Base-by-base conservation (phyloP, 805 yeast species). In the Lipomyces sp. region DNA sequence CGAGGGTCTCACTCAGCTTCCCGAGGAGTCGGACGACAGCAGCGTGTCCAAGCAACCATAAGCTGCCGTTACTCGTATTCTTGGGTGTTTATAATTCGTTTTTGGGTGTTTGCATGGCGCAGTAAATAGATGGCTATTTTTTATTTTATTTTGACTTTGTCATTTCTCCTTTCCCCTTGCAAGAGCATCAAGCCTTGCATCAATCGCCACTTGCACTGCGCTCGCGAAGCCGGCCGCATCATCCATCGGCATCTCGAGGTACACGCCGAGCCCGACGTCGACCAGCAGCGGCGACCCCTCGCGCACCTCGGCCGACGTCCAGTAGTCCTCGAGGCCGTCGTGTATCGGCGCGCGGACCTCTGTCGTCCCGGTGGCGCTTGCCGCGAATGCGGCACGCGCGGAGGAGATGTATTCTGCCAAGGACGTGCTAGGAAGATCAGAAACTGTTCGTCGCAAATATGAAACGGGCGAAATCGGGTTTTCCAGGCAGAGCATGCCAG, bases 191-290 rank as follows among this genome's bases (percentile, higher is more conserved):
- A 45, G 36, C 38, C 47, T 22, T 28, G 4, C 19, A 16, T 36
- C 23, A 10, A 50, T 13, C n/a, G 34, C 22, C 11, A 31, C 35
- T 11, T 40, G 24, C 26, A 29, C 50, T 3, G 16, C 32, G 10
- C 21, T 31, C 8, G 45, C 39, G 31, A 37, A 50, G 13, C 7
- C 29, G 41, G 3, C 19, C 4, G 56, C 56, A 29, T 51, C 56
- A 1, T 29, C 38, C 7, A 43, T 3, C 18, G 45, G 4, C 51
- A 51, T 47, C 22, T 47, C 56, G n/a, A 51, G 39, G 36, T 35
- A 41, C 11, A 47, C 7, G 3, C 49, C 53, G 3, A 47, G 36
- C 1, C 56, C 56, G 24, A 51, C 37, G 14, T 51, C 43, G 22
- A 51, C 56, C 6, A 33, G 32, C 26, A 50, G n/a, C n/a, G 23